Base-by-base conservation (phyloP, 495 filamentous ascomycete genomes). In the Mycothermus thermophilus region DNA sequence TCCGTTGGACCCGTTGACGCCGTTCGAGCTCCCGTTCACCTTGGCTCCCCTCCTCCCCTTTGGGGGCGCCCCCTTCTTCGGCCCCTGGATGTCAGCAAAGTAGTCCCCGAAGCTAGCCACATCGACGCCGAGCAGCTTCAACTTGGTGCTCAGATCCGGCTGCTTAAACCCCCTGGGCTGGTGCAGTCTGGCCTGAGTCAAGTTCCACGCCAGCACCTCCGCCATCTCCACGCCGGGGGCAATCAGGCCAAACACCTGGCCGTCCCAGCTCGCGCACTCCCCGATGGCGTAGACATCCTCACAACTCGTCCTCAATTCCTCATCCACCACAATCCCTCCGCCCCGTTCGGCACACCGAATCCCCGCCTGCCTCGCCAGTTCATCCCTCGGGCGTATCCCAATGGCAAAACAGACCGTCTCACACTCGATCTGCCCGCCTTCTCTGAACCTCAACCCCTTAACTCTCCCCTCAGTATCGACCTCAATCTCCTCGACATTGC, bases 211-310 rank as follows among this genome's bases (percentile, higher is more conserved):
- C 2, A 94, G 68, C 4, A 96, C 78, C 48, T 96, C 88, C 0
- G 88, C 88, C 88, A 96, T 96, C 55, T 94, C 88, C 27, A 96
- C 72, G 11, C 88, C 88, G 0, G 88, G 88, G 1, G 84, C 88
- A 46, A 96, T 94, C 16, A 96, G 74, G 4, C 88, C 88, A 46
- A 86, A 96, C 0, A 84, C 92, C 52, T 93, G 81, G 47, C 76
- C 83, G 42, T 93, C 75, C 86, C 88, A 94, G 56, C 78, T 88
- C 11, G 88, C 88, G 48, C 88, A 94, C 59, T 96, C 88, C 32
- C 88, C 88, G 36, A 96, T 81, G 28, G 88, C 88, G 50, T 92
- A 94, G 21, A 96, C 75, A 40, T 79, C 73, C 0, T 75, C 61
- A 4, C 68, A 54, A 10, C 75, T 90, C 0, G 88, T 96, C 40